phyloP scores from a whole-genome alignment of 2,329 filamentous ascomycete species.

The Helotiales sp. region DNA sequence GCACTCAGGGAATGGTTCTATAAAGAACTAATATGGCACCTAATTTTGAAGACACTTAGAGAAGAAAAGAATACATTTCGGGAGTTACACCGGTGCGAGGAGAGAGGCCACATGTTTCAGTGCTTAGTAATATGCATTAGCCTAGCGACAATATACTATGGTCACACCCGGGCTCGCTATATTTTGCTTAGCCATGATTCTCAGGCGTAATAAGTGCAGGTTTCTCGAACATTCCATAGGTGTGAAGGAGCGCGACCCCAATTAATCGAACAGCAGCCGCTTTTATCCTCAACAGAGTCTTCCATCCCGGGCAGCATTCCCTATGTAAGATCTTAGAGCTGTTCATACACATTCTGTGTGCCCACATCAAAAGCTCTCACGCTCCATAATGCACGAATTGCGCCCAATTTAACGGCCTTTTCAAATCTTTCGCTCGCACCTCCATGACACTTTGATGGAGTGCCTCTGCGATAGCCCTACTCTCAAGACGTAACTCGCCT shows the following conservation, averaged over 20 bases:
- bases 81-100: constrained; percentile 13
- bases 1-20: constrained; percentile 21
- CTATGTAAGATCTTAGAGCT: too few species aligned
- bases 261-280: constrained; percentile 2
- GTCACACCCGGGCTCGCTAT: constrained; percentile 9
- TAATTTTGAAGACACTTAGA: constrained; percentile 16
- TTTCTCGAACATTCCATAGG: constrained; percentile 9
- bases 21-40: constrained; percentile 12
- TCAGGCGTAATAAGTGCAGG: constrained; percentile 11
- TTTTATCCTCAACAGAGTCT: constrained; percentile 2
- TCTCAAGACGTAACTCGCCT: constrained; percentile 18
- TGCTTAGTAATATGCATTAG: constrained; percentile 18
- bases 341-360: too few species aligned
- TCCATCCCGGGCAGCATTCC: neutral
- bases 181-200: constrained; percentile 15
- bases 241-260: constrained; percentile 1
- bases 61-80: constrained; percentile 10
- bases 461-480: constrained; percentile 12
- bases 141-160: constrained; percentile 15
- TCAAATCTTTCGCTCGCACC: constrained; percentile 5
- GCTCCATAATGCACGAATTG: constrained; percentile 29
- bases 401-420: constrained; percentile 22
- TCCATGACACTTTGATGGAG: constrained; percentile 16
- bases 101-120: constrained; percentile 13
- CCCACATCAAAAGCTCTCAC: constrained; percentile 4